A percentile compares a stretch with the other conserved stretches of the same genome.
These are phyloP conservation scores for Scolecobasidium constrictum DNA, from an alignment of 2,329 filamentous ascomycete genomes.

Conservation along the genomic window DNA sequence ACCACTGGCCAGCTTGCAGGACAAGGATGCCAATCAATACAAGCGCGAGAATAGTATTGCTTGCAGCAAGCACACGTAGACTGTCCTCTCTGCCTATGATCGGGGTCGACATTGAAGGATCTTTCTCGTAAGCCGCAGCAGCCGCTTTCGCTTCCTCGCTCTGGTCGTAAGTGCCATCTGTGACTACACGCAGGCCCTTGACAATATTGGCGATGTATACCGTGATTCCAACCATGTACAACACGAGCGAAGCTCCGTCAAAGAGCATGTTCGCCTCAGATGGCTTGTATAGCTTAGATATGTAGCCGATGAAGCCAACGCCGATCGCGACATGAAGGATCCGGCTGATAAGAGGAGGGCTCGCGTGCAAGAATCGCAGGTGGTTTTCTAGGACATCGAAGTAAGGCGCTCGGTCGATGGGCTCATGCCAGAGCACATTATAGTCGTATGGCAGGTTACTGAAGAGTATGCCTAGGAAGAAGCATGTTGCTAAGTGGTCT, in stretches of 20 bases:
- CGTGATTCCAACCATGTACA: slow-evolving; percentile 76
- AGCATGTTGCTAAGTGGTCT: slow-evolving; percentile 53
- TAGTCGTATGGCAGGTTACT: slow-evolving; percentile 94
- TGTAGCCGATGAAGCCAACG: slow-evolving; percentile 76
- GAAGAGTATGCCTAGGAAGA: slow-evolving; percentile 98
- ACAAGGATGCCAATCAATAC: slow-evolving; percentile 87
- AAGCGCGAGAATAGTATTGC: slow-evolving; percentile 90
- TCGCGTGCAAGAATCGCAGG: slow-evolving; percentile 81
- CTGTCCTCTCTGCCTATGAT: slow-evolving; percentile 78
- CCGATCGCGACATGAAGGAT: slow-evolving; percentile 89
- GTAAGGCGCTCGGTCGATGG: slow-evolving; percentile 54
- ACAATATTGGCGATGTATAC: slow-evolving; percentile 96
- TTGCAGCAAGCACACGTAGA: slow-evolving; percentile 80
- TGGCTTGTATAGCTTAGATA: slow-evolving; percentile 90
- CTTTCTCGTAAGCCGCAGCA: slow-evolving; percentile 27
- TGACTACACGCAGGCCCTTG: slow-evolving; percentile 81
- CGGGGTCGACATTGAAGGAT: slow-evolving; percentile 40
- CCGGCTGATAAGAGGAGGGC: slow-evolving; percentile 82
- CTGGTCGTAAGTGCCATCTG: slow-evolving; percentile 54
- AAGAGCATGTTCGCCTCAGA: slow-evolving; percentile 94
- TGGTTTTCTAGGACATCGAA: slow-evolving; percentile 81
- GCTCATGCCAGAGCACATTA: slow-evolving; percentile 70
- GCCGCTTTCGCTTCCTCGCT: slow-evolving; percentile 19
- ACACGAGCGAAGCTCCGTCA: slow-evolving; percentile 60
- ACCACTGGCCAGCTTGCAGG: slow-evolving; percentile 95